A percentile compares a stretch with the other conserved stretches of the same genome.
Evolutionary conservation across 2,329 filamentous ascomycete species (phyloP).

Genomic region (Lojkania enalia): DNA sequence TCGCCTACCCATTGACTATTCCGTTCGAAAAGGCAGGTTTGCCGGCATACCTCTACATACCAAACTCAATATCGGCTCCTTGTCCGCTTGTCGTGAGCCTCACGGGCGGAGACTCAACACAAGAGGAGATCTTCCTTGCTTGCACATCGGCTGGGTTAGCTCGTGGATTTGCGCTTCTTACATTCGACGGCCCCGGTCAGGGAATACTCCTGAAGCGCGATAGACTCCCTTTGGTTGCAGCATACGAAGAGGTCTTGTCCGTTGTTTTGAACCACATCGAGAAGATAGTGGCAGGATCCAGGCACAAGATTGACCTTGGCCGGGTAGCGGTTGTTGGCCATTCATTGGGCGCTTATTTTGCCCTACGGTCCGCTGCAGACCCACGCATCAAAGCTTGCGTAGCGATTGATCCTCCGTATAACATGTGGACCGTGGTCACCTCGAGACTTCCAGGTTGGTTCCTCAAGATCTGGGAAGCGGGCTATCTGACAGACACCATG

Average conservation of each 20-base stretch:
- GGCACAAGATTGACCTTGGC: constrained; percentile 41
- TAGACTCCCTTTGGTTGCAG: no score
- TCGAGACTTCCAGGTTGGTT: constrained; percentile 5
- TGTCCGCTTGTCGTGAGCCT: no score
- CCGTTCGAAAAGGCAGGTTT: no score
- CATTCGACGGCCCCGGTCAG: constrained; percentile 54
- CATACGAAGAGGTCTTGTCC: no score
- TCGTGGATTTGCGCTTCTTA: constrained; percentile 50
- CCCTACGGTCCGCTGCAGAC: constrained; percentile 49
- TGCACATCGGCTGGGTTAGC: constrained; percentile 35
- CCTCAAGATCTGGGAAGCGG: constrained; percentile 5
- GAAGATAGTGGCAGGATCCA: no score
- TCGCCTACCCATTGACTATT: no score
- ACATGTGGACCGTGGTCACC: constrained; percentile 34
- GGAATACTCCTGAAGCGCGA: constrained; percentile 32
- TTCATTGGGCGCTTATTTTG: constrained; percentile 53
- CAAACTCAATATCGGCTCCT: no score
- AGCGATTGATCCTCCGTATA: constrained; percentile 44
- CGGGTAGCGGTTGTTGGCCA: constrained; percentile 45
- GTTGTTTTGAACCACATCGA: no score
- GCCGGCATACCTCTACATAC: no score
- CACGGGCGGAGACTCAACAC: constrained; percentile 10
- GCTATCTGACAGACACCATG: constrained; percentile 5
- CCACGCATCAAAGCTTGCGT: constrained; percentile 51
- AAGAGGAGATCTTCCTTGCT: constrained; percentile 43